Evolutionary conservation across 2,329 filamentous ascomycete genomes (phyloP).

Genomic region (Cordyceps javanica): DNA sequence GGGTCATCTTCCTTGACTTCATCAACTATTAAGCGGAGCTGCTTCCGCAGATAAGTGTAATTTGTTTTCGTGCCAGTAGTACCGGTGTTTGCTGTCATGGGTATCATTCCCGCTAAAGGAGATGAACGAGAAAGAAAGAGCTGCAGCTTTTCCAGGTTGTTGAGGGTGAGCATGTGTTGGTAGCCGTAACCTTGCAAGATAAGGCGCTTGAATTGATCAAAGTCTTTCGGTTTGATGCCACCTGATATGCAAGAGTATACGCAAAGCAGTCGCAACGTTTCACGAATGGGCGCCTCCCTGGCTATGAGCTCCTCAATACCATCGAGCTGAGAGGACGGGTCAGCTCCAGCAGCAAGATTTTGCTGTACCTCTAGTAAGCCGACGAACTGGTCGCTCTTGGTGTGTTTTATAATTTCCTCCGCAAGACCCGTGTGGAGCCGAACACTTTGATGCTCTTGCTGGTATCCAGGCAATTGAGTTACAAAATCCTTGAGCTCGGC

Average conservation of each 20-base stretch:
- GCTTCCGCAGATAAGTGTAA: slow-evolving; percentile 81
- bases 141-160: slow-evolving; percentile 82
- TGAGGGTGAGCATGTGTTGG: slow-evolving; percentile 86
- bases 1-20: slow-evolving; percentile 94
- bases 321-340: slow-evolving; percentile 83
- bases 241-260: slow-evolving; percentile 87
- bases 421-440: slow-evolving; percentile 87
- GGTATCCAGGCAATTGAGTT: slow-evolving; percentile 84
- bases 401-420: slow-evolving; percentile 93
- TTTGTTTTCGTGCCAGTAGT: slow-evolving; percentile 71
- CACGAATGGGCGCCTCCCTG: slow-evolving; percentile 72
- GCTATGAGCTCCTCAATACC: slow-evolving; percentile 92
- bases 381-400: slow-evolving; percentile 81
- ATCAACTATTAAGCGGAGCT: slow-evolving; percentile 83
- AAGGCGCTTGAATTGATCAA: slow-evolving; percentile 81
- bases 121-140: slow-evolving; percentile 74
- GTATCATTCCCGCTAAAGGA: slow-evolving; percentile 73
- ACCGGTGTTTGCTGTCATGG: slow-evolving; percentile 54
- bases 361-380: slow-evolving; percentile 90
- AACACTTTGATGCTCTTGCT: slow-evolving; percentile 88
- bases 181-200: slow-evolving; percentile 91
- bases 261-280: slow-evolving; percentile 78
- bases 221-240: slow-evolving; percentile 80
- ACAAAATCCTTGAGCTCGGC: slow-evolving; percentile 93
- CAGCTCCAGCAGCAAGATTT: slow-evolving; percentile 83